Evolutionary conservation across 2,329 filamentous ascomycete species (phyloP).

Genomic region (Diaporthe amygdali): DNA sequence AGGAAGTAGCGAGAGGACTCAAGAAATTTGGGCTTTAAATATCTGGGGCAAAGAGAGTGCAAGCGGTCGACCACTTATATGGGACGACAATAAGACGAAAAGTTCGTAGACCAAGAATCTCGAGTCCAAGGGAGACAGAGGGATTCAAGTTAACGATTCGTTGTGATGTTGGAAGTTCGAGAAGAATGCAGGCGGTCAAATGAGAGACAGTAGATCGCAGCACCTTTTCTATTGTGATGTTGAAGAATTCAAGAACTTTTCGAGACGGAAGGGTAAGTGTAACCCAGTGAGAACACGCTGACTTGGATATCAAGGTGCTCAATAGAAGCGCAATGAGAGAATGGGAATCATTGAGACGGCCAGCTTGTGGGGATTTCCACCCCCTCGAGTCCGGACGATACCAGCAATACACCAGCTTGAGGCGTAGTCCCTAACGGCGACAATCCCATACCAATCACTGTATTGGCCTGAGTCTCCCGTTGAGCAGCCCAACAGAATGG

Average conservation of each 20-base stretch:
- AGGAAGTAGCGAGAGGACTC: slow-evolving; percentile 9
- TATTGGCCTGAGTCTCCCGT: background rate
- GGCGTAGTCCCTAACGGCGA: background rate
- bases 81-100: background rate
- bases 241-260: background rate
- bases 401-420: background rate
- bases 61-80: background rate
- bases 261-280: background rate
- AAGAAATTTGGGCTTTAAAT: background rate
- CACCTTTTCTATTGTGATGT: background rate
- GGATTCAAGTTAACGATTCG: background rate
- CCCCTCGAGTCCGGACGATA: background rate
- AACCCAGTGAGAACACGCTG: background rate
- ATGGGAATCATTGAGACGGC: background rate
- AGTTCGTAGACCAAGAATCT: background rate
- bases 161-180: background rate
- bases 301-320: background rate
- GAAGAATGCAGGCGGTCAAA: background rate
- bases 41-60: background rate
- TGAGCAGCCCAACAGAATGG: background rate
- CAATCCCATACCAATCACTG: background rate
- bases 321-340: background rate
- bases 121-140: background rate
- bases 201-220: background rate
- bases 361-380: background rate